A percentile compares a stretch with the other conserved stretches of the same genome.
Conservation (phyloP, 306 rosid genomes). For the Luffa acutangula region DNA sequence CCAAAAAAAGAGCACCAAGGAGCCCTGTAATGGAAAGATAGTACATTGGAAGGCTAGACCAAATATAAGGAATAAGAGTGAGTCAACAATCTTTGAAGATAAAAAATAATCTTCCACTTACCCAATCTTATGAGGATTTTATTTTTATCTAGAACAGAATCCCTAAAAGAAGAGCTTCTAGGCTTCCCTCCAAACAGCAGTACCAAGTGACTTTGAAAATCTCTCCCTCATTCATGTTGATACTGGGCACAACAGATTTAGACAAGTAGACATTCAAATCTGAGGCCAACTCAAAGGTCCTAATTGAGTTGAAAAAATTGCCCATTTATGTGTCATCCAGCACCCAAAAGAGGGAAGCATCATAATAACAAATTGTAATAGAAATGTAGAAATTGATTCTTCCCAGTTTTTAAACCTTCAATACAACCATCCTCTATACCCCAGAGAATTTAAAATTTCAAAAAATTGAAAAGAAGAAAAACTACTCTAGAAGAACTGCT, state of each 20-base stretch:
- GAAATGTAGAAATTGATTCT: background rate
- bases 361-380: slow-evolving; percentile 9
- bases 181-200: background rate
- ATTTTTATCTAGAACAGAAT: background rate
- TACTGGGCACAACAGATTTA: background rate
- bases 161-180: background rate
- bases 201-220: background rate
- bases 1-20: no score
- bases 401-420: background rate
- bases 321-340: background rate
- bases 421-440: background rate
- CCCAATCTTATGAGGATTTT: background rate
- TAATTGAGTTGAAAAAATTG: background rate
- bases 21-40: no score
- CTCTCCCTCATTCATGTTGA: background rate
- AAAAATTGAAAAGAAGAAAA: background rate
- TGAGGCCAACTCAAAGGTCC: background rate
- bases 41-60: no score
- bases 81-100: background rate
- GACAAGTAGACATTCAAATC: background rate
- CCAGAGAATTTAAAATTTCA: background rate
- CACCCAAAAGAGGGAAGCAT: no score
- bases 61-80: background rate
- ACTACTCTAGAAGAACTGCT: background rate
- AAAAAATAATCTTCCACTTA: background rate